Base-by-base conservation (phyloP, 768 basidiomycete genomes). In the Macrolepiota dolichaula region DNA sequence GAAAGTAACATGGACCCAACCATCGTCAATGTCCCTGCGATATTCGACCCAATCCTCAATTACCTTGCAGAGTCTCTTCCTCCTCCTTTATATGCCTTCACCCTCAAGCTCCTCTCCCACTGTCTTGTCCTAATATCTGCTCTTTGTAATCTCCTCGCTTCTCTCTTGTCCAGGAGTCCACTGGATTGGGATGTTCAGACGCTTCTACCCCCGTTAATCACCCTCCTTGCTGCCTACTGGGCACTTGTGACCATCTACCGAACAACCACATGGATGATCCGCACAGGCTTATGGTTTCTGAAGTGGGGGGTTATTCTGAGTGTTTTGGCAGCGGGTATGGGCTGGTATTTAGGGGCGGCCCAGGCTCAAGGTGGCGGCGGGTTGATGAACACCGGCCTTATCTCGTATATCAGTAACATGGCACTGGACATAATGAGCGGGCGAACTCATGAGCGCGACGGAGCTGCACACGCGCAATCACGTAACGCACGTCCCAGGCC, bases 211-310 rank as follows among this genome's bases (percentile, higher is more conserved):
- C 91, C 91, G 0, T 73, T 92, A 68, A 83, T 94, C 68, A 87
- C 83, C 62, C 71, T 93, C 32, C 72, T 92, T 55, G 79, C 82
- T 4, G 86, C 89, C 19, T 94, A 93, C 72, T 79, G 92, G 62
- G 89, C 89, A 3, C 77, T 94, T n/a, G 63, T 86, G 44, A 90
- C 85, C 69, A 72, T 92, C 55, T 92, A 92, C 74, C 87, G 89
- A 62, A 92, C 92, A 4, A 87, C 91, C 12, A 81, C 80, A 24
- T 92, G 88, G 86, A 78, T 89, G 66, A 73, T 92, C 64, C 82
- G 88, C 62, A 84, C 83, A 36, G 76, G 74, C 27, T 71, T 91
- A 64, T 91, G 83, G 79, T 81, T 91, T 67, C 70, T 89, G 67
- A 94, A 94, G 73, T 94, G 91, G 91, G 88, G 87, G 24, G 73